Conservation (phyloP, 2,329 filamentous ascomycete genomes). For the Trichoderma citrinoviride region DNA sequence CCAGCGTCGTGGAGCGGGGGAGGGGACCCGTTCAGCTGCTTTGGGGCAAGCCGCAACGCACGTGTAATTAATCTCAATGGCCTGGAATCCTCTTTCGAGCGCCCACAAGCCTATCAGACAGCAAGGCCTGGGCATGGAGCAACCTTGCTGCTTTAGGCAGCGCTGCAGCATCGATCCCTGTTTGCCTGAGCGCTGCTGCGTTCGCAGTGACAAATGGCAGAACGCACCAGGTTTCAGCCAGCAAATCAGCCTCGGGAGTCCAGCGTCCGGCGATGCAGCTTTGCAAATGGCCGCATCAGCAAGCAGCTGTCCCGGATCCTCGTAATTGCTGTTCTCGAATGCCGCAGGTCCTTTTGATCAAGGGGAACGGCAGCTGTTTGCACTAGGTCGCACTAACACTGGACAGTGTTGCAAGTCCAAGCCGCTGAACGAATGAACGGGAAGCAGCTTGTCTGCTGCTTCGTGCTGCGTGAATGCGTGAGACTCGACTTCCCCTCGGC, state of each 20-base stretch:
- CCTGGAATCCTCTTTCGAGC: conserved; percentile 1
- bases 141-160: conserved; percentile 13
- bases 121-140: background rate
- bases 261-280: no score
- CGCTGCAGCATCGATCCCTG: background rate
- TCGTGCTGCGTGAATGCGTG: background rate
- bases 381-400: background rate
- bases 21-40: conserved; percentile 6
- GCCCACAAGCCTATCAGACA: background rate
- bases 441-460: background rate
- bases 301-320: background rate
- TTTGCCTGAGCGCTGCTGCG: background rate
- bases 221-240: background rate
- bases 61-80: conserved; percentile 8
- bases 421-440: background rate
- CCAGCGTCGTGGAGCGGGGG: conserved; percentile 3
- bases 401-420: background rate
- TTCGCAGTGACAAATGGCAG: background rate
- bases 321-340: background rate
- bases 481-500: background rate
- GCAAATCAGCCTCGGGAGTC: background rate
- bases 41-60: conserved; percentile 18
- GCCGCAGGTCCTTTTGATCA: background rate
- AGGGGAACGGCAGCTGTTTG: background rate
- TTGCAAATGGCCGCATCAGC: background rate